Evolutionary conservation across 768 basidiomycete species (phyloP), one percentile per base, ranked within the genome.

Genomic region (Trametes cingulata): DNA sequence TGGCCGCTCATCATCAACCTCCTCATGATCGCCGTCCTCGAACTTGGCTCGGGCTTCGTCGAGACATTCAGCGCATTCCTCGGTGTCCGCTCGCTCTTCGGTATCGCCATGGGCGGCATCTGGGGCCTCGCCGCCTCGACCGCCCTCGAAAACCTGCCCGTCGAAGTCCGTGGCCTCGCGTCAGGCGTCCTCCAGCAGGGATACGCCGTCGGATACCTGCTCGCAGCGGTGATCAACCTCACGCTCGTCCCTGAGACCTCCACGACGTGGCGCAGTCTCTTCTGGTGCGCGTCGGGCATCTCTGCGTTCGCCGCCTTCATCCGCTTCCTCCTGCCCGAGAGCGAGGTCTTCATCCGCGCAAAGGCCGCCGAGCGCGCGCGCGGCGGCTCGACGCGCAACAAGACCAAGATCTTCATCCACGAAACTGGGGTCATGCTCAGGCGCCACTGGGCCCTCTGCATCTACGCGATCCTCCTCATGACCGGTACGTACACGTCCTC

Each of bases 111-210:
- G 91, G 91, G 92, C 35, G 91, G 91, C 0, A 82, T 96, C 46
- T 96, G 94, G 93, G 93, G 93, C 17, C 76, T 93, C 29, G 82
- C 92, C 0, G 79, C 90, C 1, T 81, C 91, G 0, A 94, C 90
- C 0, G 87, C 90, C 0, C 85, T 97, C 37, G 95, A 97, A 72
- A 95, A 91, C 70, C 80, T 96, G 10, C 95, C 95, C 0, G 86
- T 90, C 29, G 89, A 91, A 68, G 81, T 86, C 15, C 90, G 95
- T 71, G 96, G 96, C 20, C 75, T 97, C 2, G 87, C 86, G 2
- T 88, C 85, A 20, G 95, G 95, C 14, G 75, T 96, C 47, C 72
- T 98, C 6, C 95, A 97, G 67, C 85, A 95, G 69, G 95, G 93
- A 15, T 95, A 96, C 67, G 91, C 93, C 0, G 81, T 86, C 13